Evolutionary conservation across 202 grass and related monocot species (phyloP), one percentile per base, ranked within the genome.

Genomic region (Digitaria exilis): DNA sequence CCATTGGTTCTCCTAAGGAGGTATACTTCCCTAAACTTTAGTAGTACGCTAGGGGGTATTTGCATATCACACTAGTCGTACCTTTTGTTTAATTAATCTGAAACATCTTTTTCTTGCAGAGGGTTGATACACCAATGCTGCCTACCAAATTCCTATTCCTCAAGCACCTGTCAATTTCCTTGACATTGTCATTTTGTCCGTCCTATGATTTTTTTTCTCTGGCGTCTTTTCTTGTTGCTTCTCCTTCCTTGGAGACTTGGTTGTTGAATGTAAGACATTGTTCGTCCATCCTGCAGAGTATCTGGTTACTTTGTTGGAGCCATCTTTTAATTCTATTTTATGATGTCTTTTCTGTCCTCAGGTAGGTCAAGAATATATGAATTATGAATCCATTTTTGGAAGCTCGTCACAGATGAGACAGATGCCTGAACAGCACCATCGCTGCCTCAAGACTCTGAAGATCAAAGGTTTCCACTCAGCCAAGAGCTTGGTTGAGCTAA

Each of bases 401-500:
- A 29, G 18, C 26, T 73, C 29, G 0, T 73, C 17, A 6, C 2
- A 34, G 26, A 12, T 73, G 9, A 73, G 70, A 29, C 17, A 73
- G 70, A 73, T 73, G 46, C 46, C 70, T 14, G 46, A 52, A 6
- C 17, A 52, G 28, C 46, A n/a, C 70, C 26, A 73, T 73, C 16
- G 28, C 29, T 11, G 17, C 70, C 70, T 73, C 49, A 73, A 50
- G 70, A 73, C 8, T n/a, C n/a, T 52, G 4, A 34, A 32, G 18
- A n/a, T 73, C 29, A 52, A 16, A 79, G 61, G 61, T 4, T 79
- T 79, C 61, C 37, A 24, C 45, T 67, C 61, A 18, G 45, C 45
- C 2, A 66, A 66, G 61, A 1, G 30, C n/a, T 79, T 79, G 45
- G 77, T 67, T 67, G 61, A 67, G 45, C 61, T 67, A 25, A 67